phyloP scores from a whole-genome alignment of 2,329 filamentous ascomycete species.

The Curvularia verruculosa region DNA sequence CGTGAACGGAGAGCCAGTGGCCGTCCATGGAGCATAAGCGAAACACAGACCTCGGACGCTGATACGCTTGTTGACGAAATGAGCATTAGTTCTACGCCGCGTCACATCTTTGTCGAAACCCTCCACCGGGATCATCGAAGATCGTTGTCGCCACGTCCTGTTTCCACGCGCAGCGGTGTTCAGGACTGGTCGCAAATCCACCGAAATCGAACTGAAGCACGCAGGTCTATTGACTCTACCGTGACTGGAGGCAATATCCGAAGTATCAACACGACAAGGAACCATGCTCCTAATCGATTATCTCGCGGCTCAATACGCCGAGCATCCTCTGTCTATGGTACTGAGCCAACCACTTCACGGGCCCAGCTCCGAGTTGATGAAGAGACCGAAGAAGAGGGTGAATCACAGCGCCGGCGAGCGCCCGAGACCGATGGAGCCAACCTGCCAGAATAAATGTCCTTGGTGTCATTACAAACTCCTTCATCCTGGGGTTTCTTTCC shows the following conservation, averaged over 20 bases:
- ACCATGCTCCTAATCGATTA: conserved; percentile 8
- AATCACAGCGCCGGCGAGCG: not conserved
- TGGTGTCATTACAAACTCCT: not conserved
- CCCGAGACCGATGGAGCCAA: not conserved
- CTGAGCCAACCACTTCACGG: conserved; percentile 2
- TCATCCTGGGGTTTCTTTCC: not conserved
- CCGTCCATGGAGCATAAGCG: conserved; percentile 18
- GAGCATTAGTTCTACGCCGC: conserved; percentile 7
- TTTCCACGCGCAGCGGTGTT: conserved; percentile 6
- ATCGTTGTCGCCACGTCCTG: conserved; percentile 14
- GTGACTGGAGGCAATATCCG: conserved; percentile 9
- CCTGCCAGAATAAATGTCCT: not conserved
- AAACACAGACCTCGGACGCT: conserved; percentile 15
- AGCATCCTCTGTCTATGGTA: conserved; percentile 4
- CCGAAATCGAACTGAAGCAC: conserved; percentile 10
- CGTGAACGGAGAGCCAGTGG: not conserved
- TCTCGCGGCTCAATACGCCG: conserved; percentile 4
- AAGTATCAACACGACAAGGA: conserved; percentile 4
- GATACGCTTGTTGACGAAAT: conserved; percentile 14
- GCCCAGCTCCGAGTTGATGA: conserved; percentile 2
- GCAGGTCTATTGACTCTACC: conserved; percentile 16
- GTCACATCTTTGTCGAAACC: conserved; percentile 2
- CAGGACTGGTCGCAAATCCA: conserved; percentile 15
- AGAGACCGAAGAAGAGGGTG: not conserved
- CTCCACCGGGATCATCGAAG: conserved; percentile 9